These are phyloP conservation scores for Penicillium bialowiezense DNA, from an alignment of 495 filamentous ascomycete genomes.

Conservation along the genomic window DNA sequence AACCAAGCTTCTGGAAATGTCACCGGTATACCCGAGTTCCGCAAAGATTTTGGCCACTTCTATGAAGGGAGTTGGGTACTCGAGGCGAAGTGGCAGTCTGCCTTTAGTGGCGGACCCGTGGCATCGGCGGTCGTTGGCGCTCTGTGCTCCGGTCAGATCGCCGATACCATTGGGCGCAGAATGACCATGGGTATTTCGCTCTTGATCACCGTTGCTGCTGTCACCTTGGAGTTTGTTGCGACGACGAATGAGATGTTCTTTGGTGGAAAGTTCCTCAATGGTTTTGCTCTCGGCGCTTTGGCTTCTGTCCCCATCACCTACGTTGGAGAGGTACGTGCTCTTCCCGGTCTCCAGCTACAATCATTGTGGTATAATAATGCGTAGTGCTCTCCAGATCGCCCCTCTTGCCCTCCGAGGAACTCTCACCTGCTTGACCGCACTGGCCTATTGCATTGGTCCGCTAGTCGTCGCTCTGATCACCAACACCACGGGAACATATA, in stretches of 20 bases:
- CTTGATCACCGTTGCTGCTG: conserved; percentile 19
- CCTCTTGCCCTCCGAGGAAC: conserved; percentile 28
- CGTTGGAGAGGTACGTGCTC: conserved; percentile 22
- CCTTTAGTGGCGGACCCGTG: conserved; percentile 23
- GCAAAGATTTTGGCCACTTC: conserved; percentile 29
- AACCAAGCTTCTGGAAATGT: conserved; percentile 28
- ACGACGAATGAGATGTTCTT: conserved; percentile 30
- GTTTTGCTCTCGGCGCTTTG: conserved; percentile 25
- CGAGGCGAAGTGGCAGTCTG: conserved; percentile 27
- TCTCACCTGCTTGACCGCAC: conserved; percentile 19
- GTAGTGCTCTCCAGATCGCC: conserved; percentile 8
- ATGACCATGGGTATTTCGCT: conserved; percentile 13
- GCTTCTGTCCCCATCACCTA: conserved; percentile 24
- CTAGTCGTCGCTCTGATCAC: conserved; percentile 26
- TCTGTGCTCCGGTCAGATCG: conserved; percentile 16
- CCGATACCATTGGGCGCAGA: conserved; percentile 13
- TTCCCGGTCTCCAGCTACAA: not conserved
- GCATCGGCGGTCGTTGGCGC: conserved; percentile 17
- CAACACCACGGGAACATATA: conserved; percentile 18
- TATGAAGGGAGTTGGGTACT: conserved; percentile 25
- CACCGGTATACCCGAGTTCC: conserved; percentile 29
- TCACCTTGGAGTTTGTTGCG: conserved; percentile 27
- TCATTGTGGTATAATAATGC: not conserved
- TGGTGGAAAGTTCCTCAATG: conserved; percentile 31
- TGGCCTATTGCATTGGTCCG: conserved; percentile 28